A percentile compares a stretch with the other conserved stretches of the same genome.
phyloP scores from a whole-genome alignment of 495 filamentous ascomycete species.

The Lophium mytilinum region DNA sequence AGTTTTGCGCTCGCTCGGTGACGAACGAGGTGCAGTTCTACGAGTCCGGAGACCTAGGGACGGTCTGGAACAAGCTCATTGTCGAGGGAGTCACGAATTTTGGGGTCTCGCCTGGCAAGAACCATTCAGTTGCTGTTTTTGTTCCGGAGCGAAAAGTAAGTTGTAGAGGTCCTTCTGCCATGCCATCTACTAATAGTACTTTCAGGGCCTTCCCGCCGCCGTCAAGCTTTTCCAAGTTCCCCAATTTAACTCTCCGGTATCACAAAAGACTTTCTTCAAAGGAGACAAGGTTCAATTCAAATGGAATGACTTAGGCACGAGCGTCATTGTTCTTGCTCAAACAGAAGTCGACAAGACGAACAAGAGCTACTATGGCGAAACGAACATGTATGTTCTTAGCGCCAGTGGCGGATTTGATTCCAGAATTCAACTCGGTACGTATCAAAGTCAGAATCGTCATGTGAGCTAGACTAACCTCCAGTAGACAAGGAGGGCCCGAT shows the following conservation, averaged over 20 bases:
- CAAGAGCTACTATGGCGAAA: constrained; percentile 98
- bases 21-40: constrained; percentile 98
- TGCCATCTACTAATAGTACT: not conserved
- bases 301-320: constrained; percentile 89
- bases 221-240: constrained; percentile 94
- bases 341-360: constrained; percentile 96
- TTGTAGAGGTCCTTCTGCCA: not conserved
- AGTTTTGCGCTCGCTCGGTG: constrained; percentile 82
- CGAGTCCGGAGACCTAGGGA: constrained; percentile 71
- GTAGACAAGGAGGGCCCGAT: constrained; percentile 95
- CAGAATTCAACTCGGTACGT: constrained; percentile 67
- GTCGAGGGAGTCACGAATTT: constrained; percentile 89
- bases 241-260: constrained; percentile 67
- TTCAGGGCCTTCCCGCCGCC: constrained; percentile 78
- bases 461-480: not conserved
- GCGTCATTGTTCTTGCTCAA: constrained; percentile 89
- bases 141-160: constrained; percentile 86
- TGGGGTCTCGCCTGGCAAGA: constrained; percentile 79
- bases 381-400: constrained; percentile 90
- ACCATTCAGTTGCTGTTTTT: constrained; percentile 84
- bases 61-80: constrained; percentile 89
- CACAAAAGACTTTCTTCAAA: constrained; percentile 98
- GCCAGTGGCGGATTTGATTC: constrained; percentile 89
- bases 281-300: constrained; percentile 97
- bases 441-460: not conserved